Conservation (phyloP, 2,329 filamentous ascomycete genomes). For the Apiospora sp. region DNA sequence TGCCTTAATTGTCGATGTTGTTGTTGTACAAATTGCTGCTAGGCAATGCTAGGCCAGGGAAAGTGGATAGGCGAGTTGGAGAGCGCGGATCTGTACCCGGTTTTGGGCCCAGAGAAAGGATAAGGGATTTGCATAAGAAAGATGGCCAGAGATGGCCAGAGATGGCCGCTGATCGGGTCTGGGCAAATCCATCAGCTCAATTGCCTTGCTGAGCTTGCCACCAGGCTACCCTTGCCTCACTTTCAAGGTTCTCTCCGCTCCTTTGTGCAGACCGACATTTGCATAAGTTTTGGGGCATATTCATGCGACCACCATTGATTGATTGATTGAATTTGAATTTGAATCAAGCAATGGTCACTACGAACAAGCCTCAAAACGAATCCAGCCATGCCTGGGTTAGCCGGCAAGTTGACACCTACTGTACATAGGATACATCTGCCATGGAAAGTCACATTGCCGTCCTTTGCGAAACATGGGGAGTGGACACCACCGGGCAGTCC, state of each 20-base stretch:
- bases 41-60: neutral
- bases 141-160: neutral
- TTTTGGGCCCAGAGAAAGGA: conserved; percentile 4
- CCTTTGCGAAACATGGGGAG: neutral
- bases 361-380: conserved; percentile 1
- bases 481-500: neutral
- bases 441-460: conserved; percentile 8
- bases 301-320: neutral
- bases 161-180: neutral
- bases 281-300: neutral
- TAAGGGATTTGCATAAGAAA: conserved; percentile 5
- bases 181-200: conserved; percentile 14
- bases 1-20: neutral
- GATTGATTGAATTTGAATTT: neutral
- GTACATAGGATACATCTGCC: neutral
- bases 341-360: neutral
- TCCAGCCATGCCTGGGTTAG: neutral
- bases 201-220: neutral
- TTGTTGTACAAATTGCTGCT: neutral
- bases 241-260: neutral
- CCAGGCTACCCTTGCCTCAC: neutral
- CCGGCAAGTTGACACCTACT: neutral
- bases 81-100: neutral
- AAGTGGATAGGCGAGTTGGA: conserved; percentile 7
- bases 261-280: conserved; percentile 15